Base-by-base conservation (phyloP, 2,329 filamentous ascomycete species). In the Aspergillus fijiensis region DNA sequence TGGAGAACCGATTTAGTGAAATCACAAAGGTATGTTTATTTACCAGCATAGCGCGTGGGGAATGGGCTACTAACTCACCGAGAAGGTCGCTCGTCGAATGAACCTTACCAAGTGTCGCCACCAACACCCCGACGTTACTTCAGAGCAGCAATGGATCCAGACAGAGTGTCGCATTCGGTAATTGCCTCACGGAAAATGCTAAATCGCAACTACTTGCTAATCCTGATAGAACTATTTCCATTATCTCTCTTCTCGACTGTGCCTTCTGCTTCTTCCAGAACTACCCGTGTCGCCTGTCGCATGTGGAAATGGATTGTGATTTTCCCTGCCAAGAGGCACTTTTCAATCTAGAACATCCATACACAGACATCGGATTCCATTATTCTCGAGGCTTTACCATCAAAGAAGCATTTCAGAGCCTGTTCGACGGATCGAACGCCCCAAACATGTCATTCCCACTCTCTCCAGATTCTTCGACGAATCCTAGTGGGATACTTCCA, bases 191-290 rank as follows among this genome's bases (percentile, higher is more conserved):
- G 3, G 1, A 19, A 3, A 9, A 6, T 2, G 12, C 49, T 42
- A 9, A 9, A 16, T 23, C 14, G 21, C 4, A 5, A 12, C 7
- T 5, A 19, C 10, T 9, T 16, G 25, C 66, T 70, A 49, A 69
- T 16, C 11, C 10, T 5, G 19, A 3, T 31, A 80, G 78, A 16
- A 74, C 76, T 3, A 75, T 79, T 42, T 72, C 68, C 47, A 70
- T 76, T 4, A 73, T 81, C n/a, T 73, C 72, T 0, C 68, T 78
- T 3, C 66, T 81, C 10, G 79, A 81, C 63, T 78, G 74, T 53
- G 78, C 79, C 11, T 78, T 80, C 58, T 74, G 71, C 2, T 80
- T 81, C 60, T 81, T 75, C 60, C 74, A 77, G 42, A 80, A 81
- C 51, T 79, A 76, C 56, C 79, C 79, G 0, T 77, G 74, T 48